These are phyloP conservation scores for Candida taoyuanica DNA, from an alignment of 805 yeast species.

Conservation along the genomic window DNA sequence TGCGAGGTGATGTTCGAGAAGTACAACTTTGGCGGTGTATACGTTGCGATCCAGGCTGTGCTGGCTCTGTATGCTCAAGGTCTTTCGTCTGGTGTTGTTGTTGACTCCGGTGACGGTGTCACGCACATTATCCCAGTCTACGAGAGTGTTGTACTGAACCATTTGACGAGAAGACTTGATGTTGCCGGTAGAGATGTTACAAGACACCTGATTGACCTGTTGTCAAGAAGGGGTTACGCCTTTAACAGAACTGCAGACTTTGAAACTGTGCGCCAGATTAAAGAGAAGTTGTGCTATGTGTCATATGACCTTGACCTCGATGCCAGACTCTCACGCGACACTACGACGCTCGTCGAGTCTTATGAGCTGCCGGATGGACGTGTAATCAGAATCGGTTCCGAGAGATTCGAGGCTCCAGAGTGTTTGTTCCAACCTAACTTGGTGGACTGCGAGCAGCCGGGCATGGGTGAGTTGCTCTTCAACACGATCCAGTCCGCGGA, in stretches of 20 bases:
- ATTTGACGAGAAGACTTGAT: conserved; percentile 85
- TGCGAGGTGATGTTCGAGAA: conserved; percentile 90
- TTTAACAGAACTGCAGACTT: conserved; percentile 98
- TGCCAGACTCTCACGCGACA: conserved; percentile 80
- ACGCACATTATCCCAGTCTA: conserved; percentile 98
- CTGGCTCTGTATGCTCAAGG: conserved; percentile 97
- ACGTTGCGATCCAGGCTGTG: conserved; percentile 97
- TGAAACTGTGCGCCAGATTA: conserved; percentile 96
- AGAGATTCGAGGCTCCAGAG: conserved; percentile 95
- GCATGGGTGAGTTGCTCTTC: conserved; percentile 89
- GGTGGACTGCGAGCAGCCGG: conserved; percentile 95
- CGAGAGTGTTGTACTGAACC: conserved; percentile 94
- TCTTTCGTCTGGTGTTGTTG: conserved; percentile 93
- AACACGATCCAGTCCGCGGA: conserved; percentile 94
- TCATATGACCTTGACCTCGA: conserved; percentile 92
- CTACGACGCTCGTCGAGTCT: conserved; percentile 88
- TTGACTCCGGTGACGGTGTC: conserved; percentile 98
- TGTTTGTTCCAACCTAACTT: conserved; percentile 94
- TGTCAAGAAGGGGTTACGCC: conserved; percentile 95
- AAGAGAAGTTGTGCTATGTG: conserved; percentile 93
- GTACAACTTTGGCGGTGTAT: conserved; percentile 86
- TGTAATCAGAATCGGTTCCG: conserved; percentile 88
- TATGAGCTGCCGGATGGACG: conserved; percentile 97
- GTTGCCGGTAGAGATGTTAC: conserved; percentile 99
- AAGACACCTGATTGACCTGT: conserved; percentile 84